A percentile compares a stretch with the other conserved stretches of the same genome.
phyloP scores from a whole-genome alignment of 2,329 filamentous ascomycete genomes.

The Ophiostoma quercus region DNA sequence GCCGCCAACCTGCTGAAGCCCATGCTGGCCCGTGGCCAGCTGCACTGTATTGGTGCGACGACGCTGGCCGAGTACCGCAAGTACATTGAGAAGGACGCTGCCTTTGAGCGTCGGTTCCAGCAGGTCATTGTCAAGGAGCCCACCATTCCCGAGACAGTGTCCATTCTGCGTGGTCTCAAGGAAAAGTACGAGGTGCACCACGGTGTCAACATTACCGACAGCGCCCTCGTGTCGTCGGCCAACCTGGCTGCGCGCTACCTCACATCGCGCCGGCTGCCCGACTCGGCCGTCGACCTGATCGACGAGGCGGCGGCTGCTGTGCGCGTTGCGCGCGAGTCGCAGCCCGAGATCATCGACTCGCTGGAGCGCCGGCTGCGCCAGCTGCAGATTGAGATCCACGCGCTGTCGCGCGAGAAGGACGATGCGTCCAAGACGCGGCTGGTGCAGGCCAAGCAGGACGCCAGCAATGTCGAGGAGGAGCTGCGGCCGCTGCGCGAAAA shows the following conservation, averaged over 20 bases:
- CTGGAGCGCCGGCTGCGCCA: constrained; percentile 86
- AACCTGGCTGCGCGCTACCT: constrained; percentile 90
- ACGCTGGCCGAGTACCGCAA: constrained; percentile 95
- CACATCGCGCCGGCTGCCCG: constrained; percentile 81
- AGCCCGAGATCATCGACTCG: constrained; percentile 92
- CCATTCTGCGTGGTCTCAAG: constrained; percentile 96
- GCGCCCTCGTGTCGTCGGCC: constrained; percentile 85
- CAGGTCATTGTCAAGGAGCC: constrained; percentile 97
- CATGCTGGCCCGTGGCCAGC: constrained; percentile 91
- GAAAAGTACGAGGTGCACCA: constrained; percentile 98
- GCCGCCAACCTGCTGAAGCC: constrained; percentile 96
- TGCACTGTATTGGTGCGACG: constrained; percentile 97
- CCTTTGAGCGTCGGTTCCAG: constrained; percentile 97
- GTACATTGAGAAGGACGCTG: constrained; percentile 97
- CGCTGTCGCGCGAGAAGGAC: constrained; percentile 87
- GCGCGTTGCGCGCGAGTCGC: constrained; percentile 88
- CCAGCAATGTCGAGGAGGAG: constrained; percentile 91
- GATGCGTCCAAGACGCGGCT: constrained; percentile 83
- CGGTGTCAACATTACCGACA: constrained; percentile 92
- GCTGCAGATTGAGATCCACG: constrained; percentile 95
- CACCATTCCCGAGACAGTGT: constrained; percentile 80
- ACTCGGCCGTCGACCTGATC: constrained; percentile 93
- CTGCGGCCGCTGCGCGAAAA: constrained; percentile 86
- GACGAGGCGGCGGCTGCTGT: constrained; percentile 98
- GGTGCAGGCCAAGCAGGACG: constrained; percentile 77